Conservation (phyloP, 768 basidiomycete genomes). For the Phallus indusiatus region DNA sequence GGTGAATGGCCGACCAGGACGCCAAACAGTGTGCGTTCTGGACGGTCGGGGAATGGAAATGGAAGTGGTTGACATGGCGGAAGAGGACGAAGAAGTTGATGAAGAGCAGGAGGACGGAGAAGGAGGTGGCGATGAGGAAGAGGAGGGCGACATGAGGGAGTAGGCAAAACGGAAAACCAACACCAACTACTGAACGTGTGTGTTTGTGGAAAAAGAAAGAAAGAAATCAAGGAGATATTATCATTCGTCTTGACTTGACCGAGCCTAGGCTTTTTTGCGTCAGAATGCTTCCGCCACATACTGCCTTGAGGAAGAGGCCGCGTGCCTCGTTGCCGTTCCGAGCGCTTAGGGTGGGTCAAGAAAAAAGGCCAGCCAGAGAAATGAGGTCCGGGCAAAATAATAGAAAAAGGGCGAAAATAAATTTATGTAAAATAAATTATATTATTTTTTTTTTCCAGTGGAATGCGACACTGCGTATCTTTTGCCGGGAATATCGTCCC, state of each 20-base stretch:
- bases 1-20: slow-evolving; percentile 65
- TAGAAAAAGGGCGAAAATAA: background rate
- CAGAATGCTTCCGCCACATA: background rate
- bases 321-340: slow-evolving; percentile 4
- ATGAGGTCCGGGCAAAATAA: background rate
- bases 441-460: slow-evolving; percentile 37
- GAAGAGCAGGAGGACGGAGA: slow-evolving; percentile 18
- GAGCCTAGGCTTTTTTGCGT: background rate
- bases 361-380: background rate
- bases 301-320: slow-evolving; percentile 1
- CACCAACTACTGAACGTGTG: background rate
- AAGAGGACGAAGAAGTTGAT: slow-evolving; percentile 29
- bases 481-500: background rate
- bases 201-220: background rate
- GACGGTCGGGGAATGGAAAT: slow-evolving; percentile 51
- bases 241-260: background rate
- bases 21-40: slow-evolving; percentile 67
- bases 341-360: background rate
- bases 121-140: slow-evolving; percentile 1
- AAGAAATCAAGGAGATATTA: background rate
- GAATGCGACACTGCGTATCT: background rate
- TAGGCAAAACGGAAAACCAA: background rate
- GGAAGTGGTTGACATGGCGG: slow-evolving; percentile 74
- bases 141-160: background rate
- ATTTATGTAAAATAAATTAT: slow-evolving; percentile 42